These are phyloP conservation scores for Lecanosticta acicola DNA, from an alignment of 2,329 filamentous ascomycete species.

Conservation along the genomic window DNA sequence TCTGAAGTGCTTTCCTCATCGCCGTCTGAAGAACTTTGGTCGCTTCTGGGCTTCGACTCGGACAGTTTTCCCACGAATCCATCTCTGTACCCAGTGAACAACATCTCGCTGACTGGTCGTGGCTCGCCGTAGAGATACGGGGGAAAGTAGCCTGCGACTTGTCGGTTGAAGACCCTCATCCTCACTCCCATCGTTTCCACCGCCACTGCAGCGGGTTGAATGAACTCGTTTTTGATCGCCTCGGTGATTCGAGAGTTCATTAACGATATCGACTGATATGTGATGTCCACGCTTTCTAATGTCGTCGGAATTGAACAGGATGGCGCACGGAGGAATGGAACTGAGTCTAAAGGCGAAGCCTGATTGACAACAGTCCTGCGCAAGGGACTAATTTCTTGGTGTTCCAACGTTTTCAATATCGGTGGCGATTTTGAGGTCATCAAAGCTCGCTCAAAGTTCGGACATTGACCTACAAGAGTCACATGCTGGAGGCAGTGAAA, in stretches of 20 bases:
- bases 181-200: slow-evolving; percentile 7
- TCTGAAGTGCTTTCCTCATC: slow-evolving; percentile 6
- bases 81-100: slow-evolving; percentile 2
- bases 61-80: slow-evolving; percentile 4
- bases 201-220: slow-evolving; percentile 8
- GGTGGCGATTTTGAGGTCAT: slow-evolving; percentile 18
- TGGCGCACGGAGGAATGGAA: slow-evolving; percentile 20
- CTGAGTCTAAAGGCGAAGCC: not conserved
- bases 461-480: slow-evolving; percentile 14
- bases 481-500: slow-evolving; percentile 15
- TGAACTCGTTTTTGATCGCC: not conserved
- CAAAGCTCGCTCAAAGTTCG: slow-evolving; percentile 20
- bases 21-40: slow-evolving; percentile 1
- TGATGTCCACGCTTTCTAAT: slow-evolving; percentile 7
- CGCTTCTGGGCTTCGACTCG: not conserved
- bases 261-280: slow-evolving; percentile 3
- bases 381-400: slow-evolving; percentile 9
- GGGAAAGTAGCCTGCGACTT: slow-evolving; percentile 15
- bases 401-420: slow-evolving; percentile 11
- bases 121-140: slow-evolving; percentile 21
- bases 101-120: slow-evolving; percentile 5
- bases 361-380: slow-evolving; percentile 1
- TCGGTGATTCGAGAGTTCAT: not conserved
- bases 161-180: slow-evolving; percentile 8
- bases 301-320: slow-evolving; percentile 9